phyloP scores from a whole-genome alignment of 768 basidiomycete genomes.

The Psilocybe cubensis region DNA sequence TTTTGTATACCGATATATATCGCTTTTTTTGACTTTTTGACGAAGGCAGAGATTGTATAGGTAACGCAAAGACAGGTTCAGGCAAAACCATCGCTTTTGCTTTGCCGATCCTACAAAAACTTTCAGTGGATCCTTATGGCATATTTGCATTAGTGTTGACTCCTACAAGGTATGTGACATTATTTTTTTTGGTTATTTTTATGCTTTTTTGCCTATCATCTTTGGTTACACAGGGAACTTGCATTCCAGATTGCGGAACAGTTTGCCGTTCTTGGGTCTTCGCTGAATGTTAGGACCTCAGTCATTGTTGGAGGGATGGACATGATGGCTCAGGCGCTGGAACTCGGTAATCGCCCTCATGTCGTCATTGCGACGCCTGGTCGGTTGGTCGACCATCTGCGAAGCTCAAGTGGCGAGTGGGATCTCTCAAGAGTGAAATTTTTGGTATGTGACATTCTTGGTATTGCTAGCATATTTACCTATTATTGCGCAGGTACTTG shows the following conservation, averaged over 20 bases:
- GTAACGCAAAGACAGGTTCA: constrained; percentile 96
- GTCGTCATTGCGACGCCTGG: constrained; percentile 96
- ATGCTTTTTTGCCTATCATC: neutral
- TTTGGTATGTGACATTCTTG: constrained; percentile 53
- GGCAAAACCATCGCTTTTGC: constrained; percentile 99
- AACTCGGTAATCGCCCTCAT: constrained; percentile 85
- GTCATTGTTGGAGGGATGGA: constrained; percentile 99
- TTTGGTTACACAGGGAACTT: constrained; percentile 70
- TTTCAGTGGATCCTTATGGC: constrained; percentile 90
- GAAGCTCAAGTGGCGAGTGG: constrained; percentile 81
- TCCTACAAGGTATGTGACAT: constrained; percentile 77
- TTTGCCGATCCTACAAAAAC: constrained; percentile 87
- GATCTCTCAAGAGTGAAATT: constrained; percentile 83
- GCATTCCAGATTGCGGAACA: constrained; percentile 98
- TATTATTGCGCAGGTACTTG: constrained; percentile 67
- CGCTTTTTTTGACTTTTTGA: neutral
- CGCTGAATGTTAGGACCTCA: constrained; percentile 81
- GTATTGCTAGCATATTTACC: neutral
- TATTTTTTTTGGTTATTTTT: neutral
- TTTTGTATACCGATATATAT: neutral
- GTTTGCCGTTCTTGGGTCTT: constrained; percentile 85
- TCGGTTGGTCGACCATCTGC: constrained; percentile 88
- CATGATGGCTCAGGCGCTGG: constrained; percentile 92
- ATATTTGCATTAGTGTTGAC: constrained; percentile 93
- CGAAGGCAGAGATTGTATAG: constrained; percentile 95